phyloP scores from a whole-genome alignment of 2,329 filamentous ascomycete species.

The Thelonectria olida region DNA sequence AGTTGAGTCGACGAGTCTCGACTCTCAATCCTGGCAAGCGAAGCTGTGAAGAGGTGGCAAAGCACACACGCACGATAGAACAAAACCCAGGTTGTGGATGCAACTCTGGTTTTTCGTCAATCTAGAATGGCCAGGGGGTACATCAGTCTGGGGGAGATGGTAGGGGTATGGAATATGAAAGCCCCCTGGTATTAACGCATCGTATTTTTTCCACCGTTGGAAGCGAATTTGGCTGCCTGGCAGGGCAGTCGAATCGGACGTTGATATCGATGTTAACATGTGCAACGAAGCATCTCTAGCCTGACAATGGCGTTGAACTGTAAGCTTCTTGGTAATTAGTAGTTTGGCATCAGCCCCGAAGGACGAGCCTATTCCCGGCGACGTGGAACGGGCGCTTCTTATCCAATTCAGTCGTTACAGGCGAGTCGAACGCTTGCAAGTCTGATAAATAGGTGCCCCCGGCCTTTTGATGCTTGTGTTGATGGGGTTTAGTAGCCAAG shows the following conservation, averaged over 20 bases:
- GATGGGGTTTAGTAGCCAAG: background rate
- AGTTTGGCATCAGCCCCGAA: background rate
- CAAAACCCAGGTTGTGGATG: conserved; percentile 15
- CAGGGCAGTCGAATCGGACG: background rate
- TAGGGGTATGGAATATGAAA: background rate
- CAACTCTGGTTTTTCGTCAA: conserved; percentile 11
- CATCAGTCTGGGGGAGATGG: background rate
- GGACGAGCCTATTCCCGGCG: background rate
- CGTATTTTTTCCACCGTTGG: background rate
- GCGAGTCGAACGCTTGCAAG: too few species aligned
- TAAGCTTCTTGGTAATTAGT: background rate
- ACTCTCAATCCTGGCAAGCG: background rate
- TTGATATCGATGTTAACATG: background rate
- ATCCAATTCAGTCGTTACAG: too few species aligned
- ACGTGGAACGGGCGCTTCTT: too few species aligned
- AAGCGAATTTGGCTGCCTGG: background rate
- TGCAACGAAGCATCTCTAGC: too few species aligned
- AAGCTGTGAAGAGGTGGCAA: background rate
- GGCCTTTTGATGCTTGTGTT: background rate
- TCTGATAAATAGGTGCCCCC: too few species aligned
- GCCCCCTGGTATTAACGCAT: background rate
- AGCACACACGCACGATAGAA: background rate
- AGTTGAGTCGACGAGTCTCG: background rate
- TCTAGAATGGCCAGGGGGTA: conserved; percentile 15
- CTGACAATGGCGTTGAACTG: background rate